phyloP scores from a whole-genome alignment of 257 asterid species.

The Ocimum tenuiflorum region DNA sequence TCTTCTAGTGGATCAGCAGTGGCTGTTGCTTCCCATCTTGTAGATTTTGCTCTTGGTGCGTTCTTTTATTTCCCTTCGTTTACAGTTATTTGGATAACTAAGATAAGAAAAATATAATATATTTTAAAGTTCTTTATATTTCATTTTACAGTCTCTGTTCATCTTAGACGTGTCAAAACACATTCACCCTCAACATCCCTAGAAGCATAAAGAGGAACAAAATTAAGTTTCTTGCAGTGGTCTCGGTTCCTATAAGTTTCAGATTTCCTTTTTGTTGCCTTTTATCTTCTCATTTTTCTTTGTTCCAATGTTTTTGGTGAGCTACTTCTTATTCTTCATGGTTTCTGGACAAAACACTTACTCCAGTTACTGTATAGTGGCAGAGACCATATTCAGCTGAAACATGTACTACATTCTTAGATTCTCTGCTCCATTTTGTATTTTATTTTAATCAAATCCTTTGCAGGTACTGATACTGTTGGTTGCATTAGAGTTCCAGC shows the following conservation, averaged over 20 bases:
- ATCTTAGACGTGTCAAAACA: background rate
- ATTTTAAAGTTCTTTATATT: background rate
- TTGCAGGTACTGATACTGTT: conserved; percentile 49
- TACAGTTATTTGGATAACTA: background rate
- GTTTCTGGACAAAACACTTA: too few relatives aligned
- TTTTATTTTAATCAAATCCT: conserved; percentile 6
- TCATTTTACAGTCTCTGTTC: background rate
- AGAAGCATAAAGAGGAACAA: background rate
- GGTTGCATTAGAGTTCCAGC: conserved; percentile 29
- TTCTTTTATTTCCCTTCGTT: conserved; percentile 7
- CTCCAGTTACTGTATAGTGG: background rate
- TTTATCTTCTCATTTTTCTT: background rate
- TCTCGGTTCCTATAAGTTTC: background rate
- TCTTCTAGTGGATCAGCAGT: conserved; percentile 91
- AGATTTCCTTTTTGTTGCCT: background rate
- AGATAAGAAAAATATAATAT: too few relatives aligned
- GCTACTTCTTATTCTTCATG: background rate
- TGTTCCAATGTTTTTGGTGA: background rate
- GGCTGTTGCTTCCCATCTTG: conserved; percentile 70
- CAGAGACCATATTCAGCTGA: background rate
- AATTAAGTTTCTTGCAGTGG: background rate
- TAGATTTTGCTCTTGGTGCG: conserved; percentile 83
- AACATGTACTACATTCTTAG: background rate
- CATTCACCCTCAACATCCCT: background rate
- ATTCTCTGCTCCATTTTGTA: background rate